These are phyloP conservation scores for Nemania bipapillata DNA, from an alignment of 2,329 filamentous ascomycete species.

Conservation along the genomic window DNA sequence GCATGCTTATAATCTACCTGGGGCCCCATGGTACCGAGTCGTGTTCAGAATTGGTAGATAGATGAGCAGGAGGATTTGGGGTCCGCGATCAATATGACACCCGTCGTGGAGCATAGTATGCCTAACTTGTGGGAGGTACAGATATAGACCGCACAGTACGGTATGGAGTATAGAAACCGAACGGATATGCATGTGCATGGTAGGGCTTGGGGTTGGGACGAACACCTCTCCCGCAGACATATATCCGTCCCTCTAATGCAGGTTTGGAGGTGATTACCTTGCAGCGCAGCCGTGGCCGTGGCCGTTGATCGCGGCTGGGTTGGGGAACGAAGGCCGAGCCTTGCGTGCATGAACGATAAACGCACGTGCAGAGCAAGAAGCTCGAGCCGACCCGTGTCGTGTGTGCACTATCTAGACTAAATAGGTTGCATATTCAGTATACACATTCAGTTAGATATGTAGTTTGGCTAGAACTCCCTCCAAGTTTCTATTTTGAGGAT, in stretches of 20 bases:
- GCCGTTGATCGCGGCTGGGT: constrained; percentile 27
- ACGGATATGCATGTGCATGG: constrained; percentile 18
- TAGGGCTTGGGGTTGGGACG: constrained; percentile 25
- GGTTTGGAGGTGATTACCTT: constrained; percentile 8
- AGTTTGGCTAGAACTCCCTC: no score
- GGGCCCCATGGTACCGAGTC: neutral
- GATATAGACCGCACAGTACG: neutral
- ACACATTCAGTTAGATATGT: neutral
- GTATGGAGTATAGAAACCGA: neutral
- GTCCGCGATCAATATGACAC: neutral
- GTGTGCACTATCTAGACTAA: neutral
- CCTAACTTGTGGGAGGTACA: no score
- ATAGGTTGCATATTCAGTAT: neutral
- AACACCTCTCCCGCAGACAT: constrained; percentile 16
- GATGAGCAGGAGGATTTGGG: neutral
- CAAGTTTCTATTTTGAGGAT: constrained; percentile 13
- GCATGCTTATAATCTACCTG: neutral
- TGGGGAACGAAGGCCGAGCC: constrained; percentile 22
- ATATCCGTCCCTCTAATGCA: neutral
- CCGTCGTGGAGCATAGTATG: neutral
- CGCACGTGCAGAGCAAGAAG: constrained; percentile 28
- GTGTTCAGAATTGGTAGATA: neutral
- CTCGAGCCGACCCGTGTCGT: constrained; percentile 31
- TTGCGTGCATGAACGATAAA: constrained; percentile 32
- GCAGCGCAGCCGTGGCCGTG: constrained; percentile 14